Conservation (phyloP, 1,139 yeast species). For the Geotrichum reessii region DNA sequence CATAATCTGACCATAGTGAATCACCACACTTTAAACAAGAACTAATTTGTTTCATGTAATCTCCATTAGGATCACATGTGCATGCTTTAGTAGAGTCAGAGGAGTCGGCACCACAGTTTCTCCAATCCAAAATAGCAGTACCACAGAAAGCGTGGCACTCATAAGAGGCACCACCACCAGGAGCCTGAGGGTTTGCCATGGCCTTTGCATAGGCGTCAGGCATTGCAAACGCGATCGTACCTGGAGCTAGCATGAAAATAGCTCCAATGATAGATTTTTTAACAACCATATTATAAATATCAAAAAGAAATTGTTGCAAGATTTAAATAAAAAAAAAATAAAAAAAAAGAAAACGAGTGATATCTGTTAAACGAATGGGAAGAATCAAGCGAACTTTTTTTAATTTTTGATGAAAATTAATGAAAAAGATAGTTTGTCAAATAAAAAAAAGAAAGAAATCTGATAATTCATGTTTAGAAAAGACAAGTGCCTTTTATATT, state of each 20-base stretch:
- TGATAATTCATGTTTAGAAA: not conserved
- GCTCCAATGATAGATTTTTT: not conserved
- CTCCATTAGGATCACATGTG: conserved; percentile 7
- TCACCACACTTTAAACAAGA: conserved; percentile 16
- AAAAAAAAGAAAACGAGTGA: not conserved
- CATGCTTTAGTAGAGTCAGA: conserved; percentile 7
- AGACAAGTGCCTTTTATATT: not conserved
- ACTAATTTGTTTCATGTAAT: conserved; percentile 2
- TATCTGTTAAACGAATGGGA: not conserved
- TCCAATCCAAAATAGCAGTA: conserved; percentile 15
- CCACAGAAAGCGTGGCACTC: conserved; percentile 18
- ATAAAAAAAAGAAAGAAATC: not conserved
- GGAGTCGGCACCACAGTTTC: conserved; percentile 12
- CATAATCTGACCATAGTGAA: conserved; percentile 15
- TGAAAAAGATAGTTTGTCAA: too few relatives aligned
- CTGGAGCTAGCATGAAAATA: not conserved
- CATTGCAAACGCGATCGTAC: conserved; percentile 10
- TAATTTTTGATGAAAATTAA: not conserved
- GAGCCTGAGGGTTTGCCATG: conserved; percentile 19
- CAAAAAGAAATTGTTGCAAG: not conserved
- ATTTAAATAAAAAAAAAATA: not conserved
- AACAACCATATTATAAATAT: not conserved
- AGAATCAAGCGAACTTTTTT: not conserved
- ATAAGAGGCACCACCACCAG: conserved; percentile 12
- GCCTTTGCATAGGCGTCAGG: conserved; percentile 19